Conservation (phyloP, 768 basidiomycete genomes). For the Psilocybe cyanescens region DNA sequence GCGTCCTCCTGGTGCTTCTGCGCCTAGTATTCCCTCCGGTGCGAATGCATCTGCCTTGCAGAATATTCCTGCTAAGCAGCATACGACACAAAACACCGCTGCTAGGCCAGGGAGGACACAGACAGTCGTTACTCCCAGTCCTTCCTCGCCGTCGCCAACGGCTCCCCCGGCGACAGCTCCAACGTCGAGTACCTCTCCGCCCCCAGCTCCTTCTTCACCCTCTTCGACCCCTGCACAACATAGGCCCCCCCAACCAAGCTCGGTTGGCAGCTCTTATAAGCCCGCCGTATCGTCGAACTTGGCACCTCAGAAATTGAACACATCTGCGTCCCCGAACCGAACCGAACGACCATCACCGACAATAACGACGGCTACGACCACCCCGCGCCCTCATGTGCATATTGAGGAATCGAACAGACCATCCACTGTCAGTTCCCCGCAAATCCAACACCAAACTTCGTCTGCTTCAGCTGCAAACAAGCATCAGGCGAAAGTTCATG, state of each 20-base stretch:
- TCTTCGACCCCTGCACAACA: conserved; percentile 1
- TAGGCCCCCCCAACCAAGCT: not conserved
- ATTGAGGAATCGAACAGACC: conserved; percentile 5
- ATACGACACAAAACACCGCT: not conserved
- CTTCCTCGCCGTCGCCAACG: not conserved
- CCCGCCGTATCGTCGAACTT: conserved; percentile 1
- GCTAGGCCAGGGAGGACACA: not conserved
- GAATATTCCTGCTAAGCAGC: not conserved
- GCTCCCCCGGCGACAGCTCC: not conserved
- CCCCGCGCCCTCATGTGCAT: conserved; percentile 10
- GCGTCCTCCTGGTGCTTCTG: conserved; percentile 14
- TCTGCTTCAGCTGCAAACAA: not conserved
- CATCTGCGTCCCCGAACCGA: not conserved
- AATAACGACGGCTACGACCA: not conserved
- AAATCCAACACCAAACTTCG: conserved; percentile 7
- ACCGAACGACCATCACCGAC: not conserved
- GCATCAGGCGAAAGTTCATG: conserved; percentile 1
- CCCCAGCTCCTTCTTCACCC: not conserved
- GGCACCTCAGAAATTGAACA: not conserved
- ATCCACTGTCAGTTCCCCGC: conserved; percentile 4
- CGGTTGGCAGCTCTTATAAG: not conserved
- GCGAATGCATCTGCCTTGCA: not conserved
- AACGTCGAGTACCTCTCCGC: not conserved
- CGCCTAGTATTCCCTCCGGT: conserved; percentile 11
- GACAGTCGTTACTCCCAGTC: not conserved